These are phyloP conservation scores for Gossypium thurberi DNA, from an alignment of 345 rosid species.

Conservation along the genomic window DNA sequence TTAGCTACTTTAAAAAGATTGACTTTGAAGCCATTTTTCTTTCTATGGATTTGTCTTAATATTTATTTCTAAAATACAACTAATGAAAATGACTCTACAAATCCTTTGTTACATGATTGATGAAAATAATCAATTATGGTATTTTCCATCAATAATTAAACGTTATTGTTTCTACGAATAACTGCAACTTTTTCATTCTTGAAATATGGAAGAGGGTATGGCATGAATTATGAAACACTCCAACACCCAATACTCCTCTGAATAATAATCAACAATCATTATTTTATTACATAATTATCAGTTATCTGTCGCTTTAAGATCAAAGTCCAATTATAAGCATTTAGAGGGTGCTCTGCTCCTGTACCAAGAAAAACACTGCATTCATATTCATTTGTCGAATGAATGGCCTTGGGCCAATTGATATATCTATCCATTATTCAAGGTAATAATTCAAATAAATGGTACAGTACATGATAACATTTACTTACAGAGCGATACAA, in stretches of 20 bases:
- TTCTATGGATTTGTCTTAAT: too few relatives aligned
- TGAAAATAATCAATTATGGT: background rate
- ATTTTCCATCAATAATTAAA: background rate
- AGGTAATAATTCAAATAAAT: slow-evolving; percentile 1
- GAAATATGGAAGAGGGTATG: too few relatives aligned
- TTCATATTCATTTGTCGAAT: background rate
- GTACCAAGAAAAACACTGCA: background rate
- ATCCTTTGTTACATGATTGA: too few relatives aligned
- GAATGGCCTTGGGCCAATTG: background rate
- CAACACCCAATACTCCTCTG: too few relatives aligned
- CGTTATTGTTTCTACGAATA: too few relatives aligned
- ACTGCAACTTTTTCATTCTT: too few relatives aligned
- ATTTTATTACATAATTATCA: too few relatives aligned
- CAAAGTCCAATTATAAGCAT: background rate
- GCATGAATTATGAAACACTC: too few relatives aligned
- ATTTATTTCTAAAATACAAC: too few relatives aligned
- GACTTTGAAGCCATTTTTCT: background rate
- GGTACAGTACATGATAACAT: slow-evolving; percentile 14
- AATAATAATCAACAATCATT: too few relatives aligned
- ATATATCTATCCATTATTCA: background rate
- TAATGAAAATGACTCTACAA: too few relatives aligned
- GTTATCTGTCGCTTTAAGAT: background rate
- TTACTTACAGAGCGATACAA: slow-evolving; percentile 17
- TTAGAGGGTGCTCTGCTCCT: background rate
- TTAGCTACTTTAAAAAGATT: background rate